phyloP scores from a whole-genome alignment of 2,329 filamentous ascomycete species.

The Aspergillus arachidicola region DNA sequence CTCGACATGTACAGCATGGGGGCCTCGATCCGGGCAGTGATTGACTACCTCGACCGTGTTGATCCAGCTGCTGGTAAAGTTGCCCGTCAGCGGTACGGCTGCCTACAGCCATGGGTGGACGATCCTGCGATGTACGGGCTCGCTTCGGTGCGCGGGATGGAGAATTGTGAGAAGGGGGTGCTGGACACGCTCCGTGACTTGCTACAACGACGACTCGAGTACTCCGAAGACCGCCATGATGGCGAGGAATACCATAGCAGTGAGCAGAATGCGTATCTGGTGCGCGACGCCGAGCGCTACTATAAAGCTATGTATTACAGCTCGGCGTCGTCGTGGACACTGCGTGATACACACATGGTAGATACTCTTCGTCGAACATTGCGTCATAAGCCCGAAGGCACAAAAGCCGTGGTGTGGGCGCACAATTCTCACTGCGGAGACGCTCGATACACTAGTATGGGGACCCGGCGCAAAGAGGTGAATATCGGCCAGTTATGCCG shows the following conservation, averaged over 20 bases:
- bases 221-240: conserved; percentile 35
- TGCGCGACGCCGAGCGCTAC: conserved; percentile 54
- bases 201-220: conserved; percentile 47
- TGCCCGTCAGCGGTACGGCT: conserved; percentile 51
- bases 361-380: conserved; percentile 50
- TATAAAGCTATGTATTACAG: conserved; percentile 58
- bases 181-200: conserved; percentile 50
- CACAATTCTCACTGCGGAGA: conserved; percentile 59
- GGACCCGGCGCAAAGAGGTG: conserved; percentile 46
- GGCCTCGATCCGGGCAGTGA: conserved; percentile 49
- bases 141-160: conserved; percentile 43
- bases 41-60: conserved; percentile 52
- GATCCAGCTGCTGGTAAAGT: conserved; percentile 47
- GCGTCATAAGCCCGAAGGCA: conserved; percentile 39
- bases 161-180: conserved; percentile 51
- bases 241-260: conserved; percentile 53
- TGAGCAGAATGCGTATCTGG: conserved; percentile 55
- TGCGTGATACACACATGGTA: conserved; percentile 58
- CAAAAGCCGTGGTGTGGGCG: conserved; percentile 57
- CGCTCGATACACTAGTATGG: conserved; percentile 56
- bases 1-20: conserved; percentile 57
- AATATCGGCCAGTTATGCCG: conserved; percentile 59
- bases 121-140: conserved; percentile 55
- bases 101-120: conserved; percentile 52
- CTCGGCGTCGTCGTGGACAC: conserved; percentile 53